A percentile compares a stretch with the other conserved stretches of the same genome.
Conservation (phyloP, 306 rosid species). For the Trichosanthes cucumerina region DNA sequence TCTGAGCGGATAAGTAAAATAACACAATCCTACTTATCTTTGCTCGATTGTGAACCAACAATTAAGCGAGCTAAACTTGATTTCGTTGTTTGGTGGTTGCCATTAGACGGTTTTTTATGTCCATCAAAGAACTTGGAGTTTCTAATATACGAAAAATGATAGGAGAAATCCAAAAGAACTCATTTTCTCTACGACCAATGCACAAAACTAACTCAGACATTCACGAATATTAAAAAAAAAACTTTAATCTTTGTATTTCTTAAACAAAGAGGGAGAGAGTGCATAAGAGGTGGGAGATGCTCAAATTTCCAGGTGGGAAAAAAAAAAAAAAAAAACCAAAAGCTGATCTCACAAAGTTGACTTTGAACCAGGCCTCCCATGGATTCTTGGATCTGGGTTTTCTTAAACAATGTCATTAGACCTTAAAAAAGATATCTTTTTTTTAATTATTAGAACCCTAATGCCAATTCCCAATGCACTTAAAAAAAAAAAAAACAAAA, state of each 20-base stretch:
- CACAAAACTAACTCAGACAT: too few species aligned
- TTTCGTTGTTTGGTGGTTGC: not conserved
- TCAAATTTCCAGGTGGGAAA: not conserved
- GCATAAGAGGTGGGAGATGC: not conserved
- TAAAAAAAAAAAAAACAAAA: too few species aligned
- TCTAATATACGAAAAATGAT: too few species aligned
- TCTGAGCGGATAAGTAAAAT: too few species aligned
- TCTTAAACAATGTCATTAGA: not conserved
- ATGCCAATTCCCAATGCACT: not conserved
- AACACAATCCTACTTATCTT: not conserved
- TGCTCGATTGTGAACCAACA: not conserved
- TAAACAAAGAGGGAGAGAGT: not conserved
- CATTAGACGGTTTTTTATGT: too few species aligned
- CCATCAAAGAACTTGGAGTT: not conserved
- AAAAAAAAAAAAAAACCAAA: not conserved
- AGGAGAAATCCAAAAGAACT: too few species aligned
- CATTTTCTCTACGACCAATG: too few species aligned
- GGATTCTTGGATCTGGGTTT: conserved; percentile 13
- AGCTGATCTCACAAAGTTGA: not conserved
- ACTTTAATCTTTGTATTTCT: not conserved
- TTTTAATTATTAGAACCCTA: not conserved
- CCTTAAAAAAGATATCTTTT: not conserved
- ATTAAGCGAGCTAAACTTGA: not conserved
- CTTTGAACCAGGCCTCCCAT: not conserved
- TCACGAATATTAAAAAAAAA: not conserved